These are phyloP conservation scores for Lenzites betulinus DNA, from an alignment of 768 basidiomycete genomes.

Conservation along the genomic window DNA sequence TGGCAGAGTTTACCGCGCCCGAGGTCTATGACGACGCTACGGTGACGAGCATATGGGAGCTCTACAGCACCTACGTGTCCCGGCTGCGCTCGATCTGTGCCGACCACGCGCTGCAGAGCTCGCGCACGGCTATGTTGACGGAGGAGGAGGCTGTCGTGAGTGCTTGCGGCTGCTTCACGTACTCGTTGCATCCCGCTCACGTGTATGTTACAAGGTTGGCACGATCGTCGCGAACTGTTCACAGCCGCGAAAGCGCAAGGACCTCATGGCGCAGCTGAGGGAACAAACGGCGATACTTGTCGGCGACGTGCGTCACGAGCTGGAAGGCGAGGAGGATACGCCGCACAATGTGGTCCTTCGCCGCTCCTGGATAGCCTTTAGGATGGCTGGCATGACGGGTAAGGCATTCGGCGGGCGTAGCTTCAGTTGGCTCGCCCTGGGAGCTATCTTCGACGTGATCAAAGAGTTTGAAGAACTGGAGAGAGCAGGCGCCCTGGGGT, in stretches of 20 bases:
- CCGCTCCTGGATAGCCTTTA: slow-evolving; percentile 59
- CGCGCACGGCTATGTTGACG: slow-evolving; percentile 45
- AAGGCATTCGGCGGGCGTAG: slow-evolving; percentile 57
- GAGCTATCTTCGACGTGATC: slow-evolving; percentile 55
- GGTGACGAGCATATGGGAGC: slow-evolving; percentile 17
- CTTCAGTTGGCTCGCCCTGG: slow-evolving; percentile 63
- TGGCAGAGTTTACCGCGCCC: slow-evolving; percentile 28
- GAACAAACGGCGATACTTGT: slow-evolving; percentile 58
- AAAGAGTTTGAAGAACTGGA: slow-evolving; percentile 45
- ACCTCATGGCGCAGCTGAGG: slow-evolving; percentile 55
- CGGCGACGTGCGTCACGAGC: slow-evolving; percentile 46
- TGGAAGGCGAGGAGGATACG: slow-evolving; percentile 51
- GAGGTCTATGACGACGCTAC: slow-evolving; percentile 5
- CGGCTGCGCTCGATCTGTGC: slow-evolving; percentile 52
- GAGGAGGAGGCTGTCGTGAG: slow-evolving; percentile 59
- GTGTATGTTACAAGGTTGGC: slow-evolving; percentile 39
- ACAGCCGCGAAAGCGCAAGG: slow-evolving; percentile 54
- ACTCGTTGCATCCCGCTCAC: neutral
- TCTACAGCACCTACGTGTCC: slow-evolving; percentile 42
- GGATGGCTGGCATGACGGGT: slow-evolving; percentile 40
- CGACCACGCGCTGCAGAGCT: slow-evolving; percentile 47
- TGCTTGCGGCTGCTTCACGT: neutral
- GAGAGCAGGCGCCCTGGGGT: slow-evolving; percentile 5
- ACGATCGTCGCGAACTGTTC: slow-evolving; percentile 66
- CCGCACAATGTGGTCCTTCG: slow-evolving; percentile 43